Percentiles rank a stretch among this genome's conserved stretches.
These are phyloP conservation scores for Yarrowia sp. DNA, from an alignment of 805 yeast genomes.

Conservation along the genomic window DNA sequence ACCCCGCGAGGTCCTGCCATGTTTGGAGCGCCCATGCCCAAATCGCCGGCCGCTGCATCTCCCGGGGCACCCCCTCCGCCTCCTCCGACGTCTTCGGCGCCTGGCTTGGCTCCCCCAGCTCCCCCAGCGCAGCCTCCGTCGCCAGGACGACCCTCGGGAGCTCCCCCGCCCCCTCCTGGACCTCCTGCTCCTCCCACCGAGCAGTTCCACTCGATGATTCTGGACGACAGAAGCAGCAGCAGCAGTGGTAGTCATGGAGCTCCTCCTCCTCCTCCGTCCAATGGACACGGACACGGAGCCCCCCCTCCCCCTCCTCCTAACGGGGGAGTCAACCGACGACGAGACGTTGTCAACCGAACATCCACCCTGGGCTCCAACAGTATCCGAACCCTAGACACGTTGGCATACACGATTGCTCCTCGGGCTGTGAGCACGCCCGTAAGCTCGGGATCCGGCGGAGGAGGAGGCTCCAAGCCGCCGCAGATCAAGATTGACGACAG, in stretches of 20 bases:
- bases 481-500: conserved; percentile 66
- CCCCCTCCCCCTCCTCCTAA: conserved; percentile 35
- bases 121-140: conserved; percentile 48
- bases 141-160: conserved; percentile 40
- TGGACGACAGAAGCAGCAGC: conserved; percentile 20
- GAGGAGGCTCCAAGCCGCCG: conserved; percentile 20
- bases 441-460: conserved; percentile 41
- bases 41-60: conserved; percentile 40
- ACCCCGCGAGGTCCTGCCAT: conserved; percentile 14
- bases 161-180: conserved; percentile 46
- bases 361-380: conserved; percentile 48
- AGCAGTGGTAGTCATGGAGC: conserved; percentile 15
- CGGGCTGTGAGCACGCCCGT: conserved; percentile 44
- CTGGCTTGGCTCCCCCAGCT: conserved; percentile 44
- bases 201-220: conserved; percentile 23
- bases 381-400: conserved; percentile 66
- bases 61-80: conserved; percentile 43
- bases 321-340: conserved; percentile 23
- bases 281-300: conserved; percentile 45
- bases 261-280: conserved; percentile 48
- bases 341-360: conserved; percentile 28
- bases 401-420: conserved; percentile 67
- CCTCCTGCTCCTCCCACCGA: conserved; percentile 48
- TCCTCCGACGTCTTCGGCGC: conserved; percentile 33
- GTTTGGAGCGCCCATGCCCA: conserved; percentile 40